Evolutionary conservation across 78 protist genomes (phyloP), one percentile per base, ranked within the genome.

Genomic region (Dictyostelium intermedium): DNA sequence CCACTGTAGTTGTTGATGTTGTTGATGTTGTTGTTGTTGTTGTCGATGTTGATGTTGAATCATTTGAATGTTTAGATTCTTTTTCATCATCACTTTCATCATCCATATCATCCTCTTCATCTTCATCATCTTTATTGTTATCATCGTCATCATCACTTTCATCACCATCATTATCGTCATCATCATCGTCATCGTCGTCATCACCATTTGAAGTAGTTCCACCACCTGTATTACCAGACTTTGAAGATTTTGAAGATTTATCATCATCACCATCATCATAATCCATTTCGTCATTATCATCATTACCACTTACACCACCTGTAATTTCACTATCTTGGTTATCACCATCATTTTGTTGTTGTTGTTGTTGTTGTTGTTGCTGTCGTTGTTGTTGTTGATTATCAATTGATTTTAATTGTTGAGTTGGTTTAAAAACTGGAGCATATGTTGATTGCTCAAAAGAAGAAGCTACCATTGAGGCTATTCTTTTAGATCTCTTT

Each of bases 381-480:
- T 32, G 37, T 4, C 34, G 35, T 45, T 27, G 35, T 34, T 53
- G 37, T 6, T 37, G 50, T 80, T 45, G 47, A 14, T 53, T 5
- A 50, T 82, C 86, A 25, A 70, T 63, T 34, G 37, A 34, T 47
- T 63, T 84, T 27, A 85, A 73, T 23, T 43, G 60, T 8, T 30
- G n/a, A n/a, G 56, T 43, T 78, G 94, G 94, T 80, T 89, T 89
- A 25, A 80, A 89, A 13, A 69, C 82, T 63, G 94, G 94, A 16
- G 94, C 79, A 56, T 69, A 77, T 9, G 77, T 32, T 7, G 87
- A 69, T 30, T 85, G 87, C 23, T 89, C 94, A 69, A 89, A 89
- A 13, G 94, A 89, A n/a, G 87, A 63, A 53, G 84, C 53, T 34
- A 89, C 94, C 94, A 89, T 89, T 13, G 87, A 80, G 23, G 94